Evolutionary conservation across 208 protist species (phyloP).

Genomic region (Trypanosoma vivax): DNA sequence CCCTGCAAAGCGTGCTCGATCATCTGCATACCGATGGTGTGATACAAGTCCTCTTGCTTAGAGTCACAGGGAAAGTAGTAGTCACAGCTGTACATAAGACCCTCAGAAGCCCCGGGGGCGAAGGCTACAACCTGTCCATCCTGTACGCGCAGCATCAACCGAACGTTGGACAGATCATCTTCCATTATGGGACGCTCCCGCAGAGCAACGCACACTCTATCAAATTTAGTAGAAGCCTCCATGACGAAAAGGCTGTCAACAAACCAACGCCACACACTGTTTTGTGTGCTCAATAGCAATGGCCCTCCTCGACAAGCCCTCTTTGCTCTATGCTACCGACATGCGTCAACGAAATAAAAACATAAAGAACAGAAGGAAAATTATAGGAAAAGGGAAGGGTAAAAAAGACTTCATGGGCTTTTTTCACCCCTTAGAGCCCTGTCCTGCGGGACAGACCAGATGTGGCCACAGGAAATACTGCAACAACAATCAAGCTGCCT

Average conservation of each 20-base stretch:
- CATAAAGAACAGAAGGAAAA: too few relatives aligned
- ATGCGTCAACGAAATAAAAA: too few relatives aligned
- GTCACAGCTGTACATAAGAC: conserved; percentile 88
- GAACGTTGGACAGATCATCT: conserved; percentile 42
- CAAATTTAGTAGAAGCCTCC: conserved; percentile 18
- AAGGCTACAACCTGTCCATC: conserved; percentile 82
- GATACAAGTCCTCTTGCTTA: conserved; percentile 68
- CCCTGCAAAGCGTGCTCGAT: conserved; percentile 78
- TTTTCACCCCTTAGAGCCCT: too few relatives aligned
- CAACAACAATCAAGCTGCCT: not conserved
- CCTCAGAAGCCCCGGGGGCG: conserved; percentile 39
- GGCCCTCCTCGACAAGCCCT: too few relatives aligned
- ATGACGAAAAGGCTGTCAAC: not conserved
- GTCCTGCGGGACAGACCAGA: too few relatives aligned
- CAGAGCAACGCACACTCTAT: conserved; percentile 71
- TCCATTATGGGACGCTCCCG: conserved; percentile 68
- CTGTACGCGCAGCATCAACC: conserved; percentile 52
- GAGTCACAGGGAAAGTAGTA: conserved; percentile 78
- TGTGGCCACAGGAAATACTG: not conserved
- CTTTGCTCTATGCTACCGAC: too few relatives aligned
- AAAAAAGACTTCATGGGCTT: too few relatives aligned
- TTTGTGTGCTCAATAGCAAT: too few relatives aligned
- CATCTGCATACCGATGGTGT: conserved; percentile 80
- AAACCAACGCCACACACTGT: not conserved
- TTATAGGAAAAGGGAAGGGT: too few relatives aligned